Percentiles rank a stretch among this genome's conserved stretches.
These are phyloP conservation scores for Pestalotiopsis sp. DNA, from an alignment of 2,329 filamentous ascomycete species.

Conservation along the genomic window DNA sequence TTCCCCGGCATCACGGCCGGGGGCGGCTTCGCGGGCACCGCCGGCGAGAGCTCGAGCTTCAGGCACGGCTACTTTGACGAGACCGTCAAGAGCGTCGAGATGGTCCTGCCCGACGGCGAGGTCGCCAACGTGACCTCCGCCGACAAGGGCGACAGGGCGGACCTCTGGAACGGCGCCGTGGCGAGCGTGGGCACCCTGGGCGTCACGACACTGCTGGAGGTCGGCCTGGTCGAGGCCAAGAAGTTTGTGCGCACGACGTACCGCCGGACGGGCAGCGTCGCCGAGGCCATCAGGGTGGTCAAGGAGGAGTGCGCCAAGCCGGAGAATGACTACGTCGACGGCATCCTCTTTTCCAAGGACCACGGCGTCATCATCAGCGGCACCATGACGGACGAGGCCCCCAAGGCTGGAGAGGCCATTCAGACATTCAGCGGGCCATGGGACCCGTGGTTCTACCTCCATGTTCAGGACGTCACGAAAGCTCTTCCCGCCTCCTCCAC, in stretches of 20 bases:
- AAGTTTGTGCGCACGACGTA: slow-evolving; percentile 66
- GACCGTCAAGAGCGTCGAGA: slow-evolving; percentile 65
- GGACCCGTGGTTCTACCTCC: slow-evolving; percentile 79
- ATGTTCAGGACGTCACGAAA: slow-evolving; percentile 55
- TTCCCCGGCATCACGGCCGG: slow-evolving; percentile 76
- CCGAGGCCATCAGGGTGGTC: slow-evolving; percentile 50
- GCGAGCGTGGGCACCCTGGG: slow-evolving; percentile 71
- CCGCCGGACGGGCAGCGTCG: slow-evolving; percentile 50
- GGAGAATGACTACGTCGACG: slow-evolving; percentile 71
- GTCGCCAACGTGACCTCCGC: slow-evolving; percentile 52
- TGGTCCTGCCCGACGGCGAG: slow-evolving; percentile 68
- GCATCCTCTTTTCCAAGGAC: slow-evolving; percentile 64
- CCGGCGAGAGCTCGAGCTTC: slow-evolving; percentile 72
- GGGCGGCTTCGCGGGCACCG: slow-evolving; percentile 71
- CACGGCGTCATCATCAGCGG: slow-evolving; percentile 71
- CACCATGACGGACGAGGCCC: slow-evolving; percentile 56
- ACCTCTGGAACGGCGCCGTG: slow-evolving; percentile 67
- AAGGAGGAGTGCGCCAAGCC: slow-evolving; percentile 44
- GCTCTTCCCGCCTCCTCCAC: slow-evolving; percentile 23
- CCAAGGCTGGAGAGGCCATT: slow-evolving; percentile 26
- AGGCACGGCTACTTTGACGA: slow-evolving; percentile 72
- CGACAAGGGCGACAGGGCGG: slow-evolving; percentile 31
- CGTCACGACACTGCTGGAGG: slow-evolving; percentile 66
- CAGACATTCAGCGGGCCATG: slow-evolving; percentile 50
- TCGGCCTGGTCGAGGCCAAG: slow-evolving; percentile 62